Conservation (phyloP, 225 moss, liverwort and hornwort genomes). For the Anthoceros angustus region DNA sequence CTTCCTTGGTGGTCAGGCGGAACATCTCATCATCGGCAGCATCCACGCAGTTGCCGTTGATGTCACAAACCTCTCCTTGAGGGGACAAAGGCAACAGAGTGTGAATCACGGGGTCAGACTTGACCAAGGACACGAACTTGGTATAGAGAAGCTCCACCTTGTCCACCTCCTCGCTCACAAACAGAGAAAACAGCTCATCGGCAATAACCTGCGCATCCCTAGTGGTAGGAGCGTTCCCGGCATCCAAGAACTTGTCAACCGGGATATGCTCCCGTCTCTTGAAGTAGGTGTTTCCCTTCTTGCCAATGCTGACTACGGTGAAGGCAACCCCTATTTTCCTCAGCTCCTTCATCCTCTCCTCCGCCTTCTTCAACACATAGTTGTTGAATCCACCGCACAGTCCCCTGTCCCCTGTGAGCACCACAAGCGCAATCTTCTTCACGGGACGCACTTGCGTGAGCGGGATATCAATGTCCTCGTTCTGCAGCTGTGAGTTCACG, state of each 20-base stretch:
- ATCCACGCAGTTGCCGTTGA: slow-evolving; percentile 62
- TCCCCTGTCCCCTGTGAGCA: slow-evolving; percentile 64
- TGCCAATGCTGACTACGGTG: slow-evolving; percentile 58
- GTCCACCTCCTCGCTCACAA: slow-evolving; percentile 86
- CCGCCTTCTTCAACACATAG: slow-evolving; percentile 61
- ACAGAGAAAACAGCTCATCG: slow-evolving; percentile 65
- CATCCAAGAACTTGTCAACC: slow-evolving; percentile 29
- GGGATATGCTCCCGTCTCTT: slow-evolving; percentile 54
- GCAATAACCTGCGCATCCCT: slow-evolving; percentile 81
- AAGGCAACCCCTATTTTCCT: slow-evolving; percentile 34
- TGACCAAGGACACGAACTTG: slow-evolving; percentile 76
- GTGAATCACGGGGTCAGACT: slow-evolving; percentile 79
- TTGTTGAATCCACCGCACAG: slow-evolving; percentile 77
- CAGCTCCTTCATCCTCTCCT: slow-evolving; percentile 50
- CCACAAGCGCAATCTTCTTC: slow-evolving; percentile 55
- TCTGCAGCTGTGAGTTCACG: slow-evolving; percentile 59
- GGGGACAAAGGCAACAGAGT: slow-evolving; percentile 69
- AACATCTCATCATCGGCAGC: slow-evolving; percentile 79
- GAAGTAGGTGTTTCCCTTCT: slow-evolving; percentile 68
- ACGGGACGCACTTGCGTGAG: slow-evolving; percentile 50
- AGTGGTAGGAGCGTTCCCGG: slow-evolving; percentile 56
- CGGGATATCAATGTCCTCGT: slow-evolving; percentile 74
- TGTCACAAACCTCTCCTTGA: slow-evolving; percentile 65
- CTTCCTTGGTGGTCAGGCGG: slow-evolving; percentile 61
- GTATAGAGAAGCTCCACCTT: slow-evolving; percentile 99